Evolutionary conservation across 495 filamentous ascomycete species (phyloP), one percentile per base, ranked within the genome.

Genomic region (Parathielavia hyrcaniae): DNA sequence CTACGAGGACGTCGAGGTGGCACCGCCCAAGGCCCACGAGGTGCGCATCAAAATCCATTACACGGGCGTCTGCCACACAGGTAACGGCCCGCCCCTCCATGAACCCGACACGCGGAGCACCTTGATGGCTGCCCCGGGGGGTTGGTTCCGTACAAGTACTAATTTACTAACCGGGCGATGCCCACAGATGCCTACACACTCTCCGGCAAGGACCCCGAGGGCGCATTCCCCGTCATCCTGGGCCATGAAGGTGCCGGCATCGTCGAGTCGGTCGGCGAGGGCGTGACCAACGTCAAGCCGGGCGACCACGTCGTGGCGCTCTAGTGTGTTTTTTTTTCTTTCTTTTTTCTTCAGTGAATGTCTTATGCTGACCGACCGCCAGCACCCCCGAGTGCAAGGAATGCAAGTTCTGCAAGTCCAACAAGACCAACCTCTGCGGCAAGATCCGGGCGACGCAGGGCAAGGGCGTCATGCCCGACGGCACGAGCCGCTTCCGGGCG

Each of bases 371-470:
- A 45, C 43, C 19, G 3, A 5, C 19, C 7, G 5, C 43, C 12
- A 95, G 89, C 80, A 97, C 91, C 26, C 95, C 93, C 57, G 93
- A 98, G 78, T 98, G 93, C 79, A 74, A 79, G 50, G 91, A 97
- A 71, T 98, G 93, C 85, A 98, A 98, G 76, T 97, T 98, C 84
- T 98, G 93, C 86, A 88, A 86, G 72, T 97, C 92, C 52, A 91
- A 90, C 78, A 98, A 98, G 85, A 98, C 93, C 64, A 98, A 98
- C 76, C 89, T 98, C 51, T 98, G 93, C 77, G 93, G 95, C 71
- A 97, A 97, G 81, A 98, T 98, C 76, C 88, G 93, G 63, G 89
- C 90, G 32, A 98, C 93, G 13, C 93, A 98, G 76, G 93, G 93
- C 63, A 85, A 80, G 69, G 93, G 93, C 71, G 88, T 97, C 53